Percentiles rank a stretch among this genome's conserved stretches.
phyloP scores from a whole-genome alignment of 2,329 filamentous ascomycete genomes.

The Alternaria conjuncta region DNA sequence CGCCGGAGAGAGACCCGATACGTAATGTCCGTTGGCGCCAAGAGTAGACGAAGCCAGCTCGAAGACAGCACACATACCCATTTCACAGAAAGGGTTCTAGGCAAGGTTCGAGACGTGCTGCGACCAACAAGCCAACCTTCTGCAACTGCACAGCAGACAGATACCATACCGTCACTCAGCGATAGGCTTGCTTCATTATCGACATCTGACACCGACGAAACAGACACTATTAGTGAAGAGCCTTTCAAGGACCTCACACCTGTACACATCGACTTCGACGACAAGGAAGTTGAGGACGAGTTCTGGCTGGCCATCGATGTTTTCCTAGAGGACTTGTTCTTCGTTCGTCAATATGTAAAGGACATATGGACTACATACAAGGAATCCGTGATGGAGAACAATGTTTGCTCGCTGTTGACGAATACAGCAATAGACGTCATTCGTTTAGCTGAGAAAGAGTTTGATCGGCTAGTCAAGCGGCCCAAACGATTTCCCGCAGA shows the following conservation, averaged over 20 bases:
- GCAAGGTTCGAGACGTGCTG: background rate
- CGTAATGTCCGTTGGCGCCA: no score
- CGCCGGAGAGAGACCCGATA: background rate
- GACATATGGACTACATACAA: background rate
- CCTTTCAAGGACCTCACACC: background rate
- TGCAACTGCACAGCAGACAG: background rate
- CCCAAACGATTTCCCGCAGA: background rate
- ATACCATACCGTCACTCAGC: background rate
- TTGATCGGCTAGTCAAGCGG: rapidly evolving
- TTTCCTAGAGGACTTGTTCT: no score
- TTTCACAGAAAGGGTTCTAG: background rate
- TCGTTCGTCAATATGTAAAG: background rate
- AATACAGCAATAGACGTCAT: background rate
- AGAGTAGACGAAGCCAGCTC: background rate
- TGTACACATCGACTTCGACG: background rate
- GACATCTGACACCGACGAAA: background rate
- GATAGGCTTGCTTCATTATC: background rate
- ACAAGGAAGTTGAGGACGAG: background rate
- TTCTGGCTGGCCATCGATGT: background rate
- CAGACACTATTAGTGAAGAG: background rate
- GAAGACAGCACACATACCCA: background rate
- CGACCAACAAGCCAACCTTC: background rate
- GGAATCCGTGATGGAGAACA: background rate
- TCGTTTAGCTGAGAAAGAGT: background rate
- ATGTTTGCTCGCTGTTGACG: background rate